Evolutionary conservation across 2,329 filamentous ascomycete species (phyloP).

Genomic region (Hypoxylon sp.): DNA sequence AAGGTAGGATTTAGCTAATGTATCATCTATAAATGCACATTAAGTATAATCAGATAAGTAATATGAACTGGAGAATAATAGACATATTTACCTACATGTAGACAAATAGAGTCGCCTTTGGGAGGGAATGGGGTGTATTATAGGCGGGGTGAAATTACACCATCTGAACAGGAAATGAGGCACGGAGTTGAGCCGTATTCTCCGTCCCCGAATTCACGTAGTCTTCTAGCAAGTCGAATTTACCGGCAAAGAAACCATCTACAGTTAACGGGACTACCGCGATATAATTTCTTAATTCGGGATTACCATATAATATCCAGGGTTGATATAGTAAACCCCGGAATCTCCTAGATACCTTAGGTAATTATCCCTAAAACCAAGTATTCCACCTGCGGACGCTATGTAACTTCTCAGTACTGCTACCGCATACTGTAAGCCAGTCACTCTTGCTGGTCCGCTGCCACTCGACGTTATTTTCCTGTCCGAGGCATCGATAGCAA

Average conservation of each 20-base stretch:
- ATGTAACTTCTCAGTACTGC: slow-evolving; percentile 34
- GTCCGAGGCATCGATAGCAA: slow-evolving; percentile 37
- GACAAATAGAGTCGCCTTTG: not conserved
- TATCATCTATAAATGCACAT: not conserved
- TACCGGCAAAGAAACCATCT: not conserved
- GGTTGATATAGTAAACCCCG: too few species aligned
- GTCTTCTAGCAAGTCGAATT: not conserved
- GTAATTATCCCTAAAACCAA: slow-evolving; percentile 25
- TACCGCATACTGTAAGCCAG: slow-evolving; percentile 40
- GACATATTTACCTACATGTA: not conserved
- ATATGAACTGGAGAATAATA: not conserved
- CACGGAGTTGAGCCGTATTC: not conserved
- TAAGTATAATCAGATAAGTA: not conserved
- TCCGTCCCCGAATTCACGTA: slow-evolving; percentile 1
- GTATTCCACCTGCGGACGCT: slow-evolving; percentile 39
- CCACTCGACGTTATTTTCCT: slow-evolving; percentile 40
- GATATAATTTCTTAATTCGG: not conserved
- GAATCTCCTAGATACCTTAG: too few species aligned
- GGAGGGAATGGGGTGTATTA: not conserved
- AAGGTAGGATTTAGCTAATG: not conserved
- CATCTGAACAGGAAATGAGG: not conserved
- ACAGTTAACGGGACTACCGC: not conserved
- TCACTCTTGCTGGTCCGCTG: slow-evolving; percentile 43
- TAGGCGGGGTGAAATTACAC: slow-evolving; percentile 5
- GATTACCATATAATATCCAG: not conserved